phyloP scores from a whole-genome alignment of 495 filamentous ascomycete species.

The Xanthoparmelia taractica region DNA sequence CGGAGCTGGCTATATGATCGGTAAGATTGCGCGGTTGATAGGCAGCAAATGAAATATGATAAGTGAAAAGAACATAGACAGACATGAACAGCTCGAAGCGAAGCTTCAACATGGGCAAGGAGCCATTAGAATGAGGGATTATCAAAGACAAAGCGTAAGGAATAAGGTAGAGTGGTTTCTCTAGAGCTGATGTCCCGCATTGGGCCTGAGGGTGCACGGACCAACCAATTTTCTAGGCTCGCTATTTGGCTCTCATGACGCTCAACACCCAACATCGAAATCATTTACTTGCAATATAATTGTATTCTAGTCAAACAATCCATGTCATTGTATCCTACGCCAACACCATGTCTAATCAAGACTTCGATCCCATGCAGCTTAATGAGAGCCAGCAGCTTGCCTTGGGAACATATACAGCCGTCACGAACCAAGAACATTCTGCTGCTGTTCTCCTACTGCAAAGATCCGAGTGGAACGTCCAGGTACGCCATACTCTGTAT shows the following conservation, averaged over 20 bases:
- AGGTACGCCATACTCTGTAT: constrained; percentile 43
- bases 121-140: neutral
- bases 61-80: neutral
- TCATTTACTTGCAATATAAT: too few species aligned
- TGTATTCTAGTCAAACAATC: too few species aligned
- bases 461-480: constrained; percentile 91
- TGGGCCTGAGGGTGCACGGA: neutral
- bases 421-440: constrained; percentile 72
- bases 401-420: constrained; percentile 77
- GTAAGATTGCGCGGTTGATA: neutral
- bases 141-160: constrained; percentile 3
- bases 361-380: constrained; percentile 60
- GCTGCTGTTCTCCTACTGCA: constrained; percentile 75
- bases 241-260: too few species aligned
- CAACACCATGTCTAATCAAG: constrained; percentile 27
- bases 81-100: constrained; percentile 6
- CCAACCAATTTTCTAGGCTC: too few species aligned
- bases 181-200: constrained; percentile 2
- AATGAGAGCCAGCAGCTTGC: constrained; percentile 67
- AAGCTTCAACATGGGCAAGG: neutral
- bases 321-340: neutral
- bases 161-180: neutral
- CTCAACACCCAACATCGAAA: too few species aligned
- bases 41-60: neutral
- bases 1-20: constrained; percentile 7